These are phyloP conservation scores for Cystofilobasidium bisporidii DNA, from an alignment of 768 basidiomycete genomes.

Conservation along the genomic window DNA sequence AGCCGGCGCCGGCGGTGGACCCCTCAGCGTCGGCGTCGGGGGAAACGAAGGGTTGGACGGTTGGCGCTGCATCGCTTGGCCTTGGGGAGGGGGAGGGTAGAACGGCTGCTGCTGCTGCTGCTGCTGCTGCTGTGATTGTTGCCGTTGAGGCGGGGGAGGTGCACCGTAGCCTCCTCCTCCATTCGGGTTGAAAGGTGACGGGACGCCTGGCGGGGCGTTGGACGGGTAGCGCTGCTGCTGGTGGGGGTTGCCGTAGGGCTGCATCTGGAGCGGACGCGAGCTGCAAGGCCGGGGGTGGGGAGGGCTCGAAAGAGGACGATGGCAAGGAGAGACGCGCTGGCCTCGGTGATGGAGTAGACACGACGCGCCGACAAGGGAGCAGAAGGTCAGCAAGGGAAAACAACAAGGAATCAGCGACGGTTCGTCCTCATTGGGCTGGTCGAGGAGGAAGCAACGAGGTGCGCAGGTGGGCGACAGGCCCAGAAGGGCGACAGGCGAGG, in stretches of 20 bases:
- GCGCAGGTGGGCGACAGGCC: too few relatives aligned
- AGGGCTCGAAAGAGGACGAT: too few relatives aligned
- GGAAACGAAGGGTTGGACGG: conserved; percentile 6
- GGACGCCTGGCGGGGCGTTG: background rate
- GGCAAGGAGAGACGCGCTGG: too few relatives aligned
- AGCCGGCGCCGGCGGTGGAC: background rate
- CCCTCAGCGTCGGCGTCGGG: background rate
- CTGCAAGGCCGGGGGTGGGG: too few relatives aligned
- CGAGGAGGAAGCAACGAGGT: too few relatives aligned
- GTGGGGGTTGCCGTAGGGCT: background rate
- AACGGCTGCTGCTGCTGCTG: background rate
- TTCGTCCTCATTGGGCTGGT: too few relatives aligned
- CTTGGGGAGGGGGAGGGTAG: background rate
- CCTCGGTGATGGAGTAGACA: too few relatives aligned
- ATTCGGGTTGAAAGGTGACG: background rate
- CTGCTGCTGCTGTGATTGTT: background rate
- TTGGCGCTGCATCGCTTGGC: background rate
- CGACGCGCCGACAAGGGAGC: too few relatives aligned
- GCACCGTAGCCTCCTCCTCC: background rate
- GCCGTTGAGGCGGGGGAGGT: background rate
- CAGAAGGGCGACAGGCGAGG: too few relatives aligned
- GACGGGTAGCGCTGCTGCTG: background rate
- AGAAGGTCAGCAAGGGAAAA: too few relatives aligned
- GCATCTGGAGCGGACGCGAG: too few relatives aligned
- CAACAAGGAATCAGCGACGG: too few relatives aligned